Percentiles rank a stretch among this genome's conserved stretches.
phyloP scores from a whole-genome alignment of 129 eudicot genomes.

The Artemisia tridentata region DNA sequence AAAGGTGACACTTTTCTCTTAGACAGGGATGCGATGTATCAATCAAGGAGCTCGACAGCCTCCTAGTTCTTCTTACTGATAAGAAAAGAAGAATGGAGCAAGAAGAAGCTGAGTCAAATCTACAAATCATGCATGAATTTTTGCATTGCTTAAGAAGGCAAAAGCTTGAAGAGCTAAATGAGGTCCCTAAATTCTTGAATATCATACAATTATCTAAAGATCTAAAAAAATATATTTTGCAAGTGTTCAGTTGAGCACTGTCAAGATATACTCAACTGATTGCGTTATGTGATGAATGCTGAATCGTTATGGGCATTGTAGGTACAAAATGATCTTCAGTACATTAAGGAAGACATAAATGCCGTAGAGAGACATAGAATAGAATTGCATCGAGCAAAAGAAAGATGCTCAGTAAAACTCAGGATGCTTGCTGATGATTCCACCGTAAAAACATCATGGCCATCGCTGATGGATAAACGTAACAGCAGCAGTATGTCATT shows the following conservation, averaged over 20 bases:
- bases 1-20: conserved; percentile 44
- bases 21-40: conserved; percentile 97
- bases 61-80: conserved; percentile 66
- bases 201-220: too few relatives aligned
- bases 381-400: conserved; percentile 61
- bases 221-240: background rate
- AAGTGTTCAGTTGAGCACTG: background rate
- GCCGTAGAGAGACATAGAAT: conserved; percentile 66
- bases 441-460: conserved; percentile 43
- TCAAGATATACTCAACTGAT: background rate
- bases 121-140: conserved; percentile 77
- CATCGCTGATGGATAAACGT: conserved; percentile 58
- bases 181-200: conserved; percentile 38
- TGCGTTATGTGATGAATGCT: background rate
- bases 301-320: conserved; percentile 28
- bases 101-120: conserved; percentile 86
- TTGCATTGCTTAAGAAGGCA: conserved; percentile 64
- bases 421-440: conserved; percentile 56
- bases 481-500: conserved; percentile 32
- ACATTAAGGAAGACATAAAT: conserved; percentile 76
- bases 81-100: conserved; percentile 93
- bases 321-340: conserved; percentile 81
- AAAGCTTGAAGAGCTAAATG: conserved; percentile 85
- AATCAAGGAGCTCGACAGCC: conserved; percentile 76
- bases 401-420: conserved; percentile 49